A percentile compares a stretch with the other conserved stretches of the same genome.
Conservation (phyloP, 768 basidiomycete genomes). For the Clavaria fumosa region DNA sequence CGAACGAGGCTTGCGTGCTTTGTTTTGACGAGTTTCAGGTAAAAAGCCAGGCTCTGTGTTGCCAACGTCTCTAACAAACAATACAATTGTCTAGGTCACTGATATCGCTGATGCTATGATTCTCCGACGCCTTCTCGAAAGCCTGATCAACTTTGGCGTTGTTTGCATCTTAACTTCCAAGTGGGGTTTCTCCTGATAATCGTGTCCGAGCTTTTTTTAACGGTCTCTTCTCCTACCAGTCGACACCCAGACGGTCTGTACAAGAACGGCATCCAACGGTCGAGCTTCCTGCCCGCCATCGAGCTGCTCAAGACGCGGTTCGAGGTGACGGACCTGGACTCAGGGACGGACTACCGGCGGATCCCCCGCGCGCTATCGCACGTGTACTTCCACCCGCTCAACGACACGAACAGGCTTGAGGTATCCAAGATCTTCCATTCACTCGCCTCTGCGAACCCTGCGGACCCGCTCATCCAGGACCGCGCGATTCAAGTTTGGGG, state of each 20-base stretch:
- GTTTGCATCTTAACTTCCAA: slow-evolving; percentile 96
- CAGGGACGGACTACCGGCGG: slow-evolving; percentile 94
- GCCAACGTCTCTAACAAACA: slow-evolving; percentile 2
- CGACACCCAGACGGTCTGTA: slow-evolving; percentile 96
- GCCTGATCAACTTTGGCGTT: slow-evolving; percentile 76
- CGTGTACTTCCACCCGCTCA: slow-evolving; percentile 80
- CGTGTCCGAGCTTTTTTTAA: no score
- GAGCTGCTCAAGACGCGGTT: slow-evolving; percentile 81
- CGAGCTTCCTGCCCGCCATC: slow-evolving; percentile 89
- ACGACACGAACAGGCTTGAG: slow-evolving; percentile 46
- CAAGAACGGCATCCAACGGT: slow-evolving; percentile 95
- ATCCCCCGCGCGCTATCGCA: slow-evolving; percentile 86
- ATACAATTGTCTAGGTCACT: slow-evolving; percentile 46
- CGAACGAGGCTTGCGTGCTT: slow-evolving; percentile 67
- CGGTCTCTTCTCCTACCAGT: no score
- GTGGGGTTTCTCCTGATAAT: slow-evolving; percentile 45
- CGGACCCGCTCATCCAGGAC: slow-evolving; percentile 41
- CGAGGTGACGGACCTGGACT: slow-evolving; percentile 83
- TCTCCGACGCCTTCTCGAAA: slow-evolving; percentile 74
- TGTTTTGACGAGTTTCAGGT: slow-evolving; percentile 99
- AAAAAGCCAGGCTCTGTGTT: slow-evolving; percentile 2
- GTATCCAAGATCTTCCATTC: slow-evolving; percentile 76
- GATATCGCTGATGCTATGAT: slow-evolving; percentile 99
- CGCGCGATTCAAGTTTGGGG: slow-evolving; percentile 82
- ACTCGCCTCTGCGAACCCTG: slow-evolving; percentile 35